Conservation (phyloP, 1,284 basidiomycete species). For the Sporisorium sorghi region DNA sequence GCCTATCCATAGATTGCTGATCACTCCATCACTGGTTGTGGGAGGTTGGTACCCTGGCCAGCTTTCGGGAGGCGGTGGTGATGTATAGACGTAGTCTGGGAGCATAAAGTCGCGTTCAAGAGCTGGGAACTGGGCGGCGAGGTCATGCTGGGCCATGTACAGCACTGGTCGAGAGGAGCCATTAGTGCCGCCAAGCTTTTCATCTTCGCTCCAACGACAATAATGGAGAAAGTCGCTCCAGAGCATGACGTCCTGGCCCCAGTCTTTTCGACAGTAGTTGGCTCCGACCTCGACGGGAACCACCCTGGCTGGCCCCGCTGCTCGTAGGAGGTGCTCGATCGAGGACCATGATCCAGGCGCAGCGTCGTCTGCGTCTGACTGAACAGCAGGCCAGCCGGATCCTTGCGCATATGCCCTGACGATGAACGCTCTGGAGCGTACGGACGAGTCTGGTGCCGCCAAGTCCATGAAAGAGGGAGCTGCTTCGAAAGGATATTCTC, state of each 20-base stretch:
- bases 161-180: constrained; percentile 65
- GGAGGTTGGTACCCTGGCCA: constrained; percentile 76
- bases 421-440: constrained; percentile 76
- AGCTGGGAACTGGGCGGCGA: constrained; percentile 84
- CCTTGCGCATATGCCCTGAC: constrained; percentile 73
- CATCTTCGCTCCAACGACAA: constrained; percentile 71
- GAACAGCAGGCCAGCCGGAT: constrained; percentile 78
- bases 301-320: constrained; percentile 77
- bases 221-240: constrained; percentile 81
- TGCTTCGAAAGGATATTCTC: constrained; percentile 18
- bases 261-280: constrained; percentile 83
- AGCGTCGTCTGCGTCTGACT: constrained; percentile 71
- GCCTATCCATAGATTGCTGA: constrained; percentile 90
- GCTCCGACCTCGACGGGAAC: constrained; percentile 90
- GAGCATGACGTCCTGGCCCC: constrained; percentile 82
- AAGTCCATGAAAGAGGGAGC: constrained; percentile 39
- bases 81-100: constrained; percentile 88
- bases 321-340: constrained; percentile 26
- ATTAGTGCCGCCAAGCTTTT: not conserved
- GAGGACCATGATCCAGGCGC: constrained; percentile 71
- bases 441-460: not conserved
- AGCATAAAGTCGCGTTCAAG: constrained; percentile 80
- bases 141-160: constrained; percentile 92
- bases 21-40: constrained; percentile 74
- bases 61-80: constrained; percentile 67